Evolutionary conservation across 2,329 filamentous ascomycete species (phyloP).

Genomic region (Neospermospora avenae): DNA sequence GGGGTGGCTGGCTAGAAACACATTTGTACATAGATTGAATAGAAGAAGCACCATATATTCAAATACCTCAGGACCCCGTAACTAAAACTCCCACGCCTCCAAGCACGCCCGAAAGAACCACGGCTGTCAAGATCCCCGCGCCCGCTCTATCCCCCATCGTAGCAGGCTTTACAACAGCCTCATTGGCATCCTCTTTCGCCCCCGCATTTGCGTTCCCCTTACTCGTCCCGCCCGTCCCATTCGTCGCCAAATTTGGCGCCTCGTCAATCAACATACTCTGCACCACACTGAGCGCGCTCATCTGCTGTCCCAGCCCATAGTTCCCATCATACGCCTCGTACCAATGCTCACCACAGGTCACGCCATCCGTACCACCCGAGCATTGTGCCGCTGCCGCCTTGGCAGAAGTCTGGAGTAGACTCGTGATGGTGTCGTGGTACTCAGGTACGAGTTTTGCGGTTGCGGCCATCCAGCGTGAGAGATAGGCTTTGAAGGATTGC

Average conservation of each 20-base stretch:
- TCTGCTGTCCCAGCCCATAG: conserved; percentile 57
- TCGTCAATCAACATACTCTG: conserved; percentile 38
- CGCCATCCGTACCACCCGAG: conserved; percentile 53
- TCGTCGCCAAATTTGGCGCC: conserved; percentile 33
- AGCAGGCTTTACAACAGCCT: conserved; percentile 22
- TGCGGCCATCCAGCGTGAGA: conserved; percentile 57
- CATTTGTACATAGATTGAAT: neutral
- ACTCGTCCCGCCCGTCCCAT: conserved; percentile 39
- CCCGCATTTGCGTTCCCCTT: conserved; percentile 28
- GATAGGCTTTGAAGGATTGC: conserved; percentile 63
- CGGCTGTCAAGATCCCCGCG: conserved; percentile 40
- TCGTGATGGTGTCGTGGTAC: conserved; percentile 52
- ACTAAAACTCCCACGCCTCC: conserved; percentile 16
- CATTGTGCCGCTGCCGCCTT: conserved; percentile 54
- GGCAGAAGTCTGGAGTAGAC: conserved; percentile 53
- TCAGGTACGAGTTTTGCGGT: conserved; percentile 57
- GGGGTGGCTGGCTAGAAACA: neutral
- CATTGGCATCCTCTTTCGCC: conserved; percentile 4
- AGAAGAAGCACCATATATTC: no score
- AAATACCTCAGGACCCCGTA: neutral
- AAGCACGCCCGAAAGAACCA: conserved; percentile 21
- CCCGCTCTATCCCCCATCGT: conserved; percentile 40
- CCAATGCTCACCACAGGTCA: conserved; percentile 61
- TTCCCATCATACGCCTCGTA: conserved; percentile 41
- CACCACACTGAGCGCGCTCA: conserved; percentile 61